Percentiles rank a stretch among this genome's conserved stretches.
These are phyloP conservation scores for Fusarium sp. DNA, from an alignment of 2,329 filamentous ascomycete species.

Conservation along the genomic window DNA sequence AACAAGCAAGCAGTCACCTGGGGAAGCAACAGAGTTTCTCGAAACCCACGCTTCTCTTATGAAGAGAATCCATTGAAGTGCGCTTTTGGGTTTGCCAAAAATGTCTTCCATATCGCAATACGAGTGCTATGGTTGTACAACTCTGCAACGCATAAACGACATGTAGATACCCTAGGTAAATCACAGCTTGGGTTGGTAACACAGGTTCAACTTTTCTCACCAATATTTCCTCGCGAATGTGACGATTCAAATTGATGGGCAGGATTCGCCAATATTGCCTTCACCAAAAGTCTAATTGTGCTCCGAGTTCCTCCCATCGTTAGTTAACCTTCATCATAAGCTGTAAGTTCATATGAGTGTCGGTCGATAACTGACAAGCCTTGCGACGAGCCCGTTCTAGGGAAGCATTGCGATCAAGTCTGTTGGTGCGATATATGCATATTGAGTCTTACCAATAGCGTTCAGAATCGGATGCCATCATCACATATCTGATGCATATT, in stretches of 20 bases:
- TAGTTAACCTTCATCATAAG: background rate
- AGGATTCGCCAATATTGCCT: background rate
- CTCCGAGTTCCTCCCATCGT: background rate
- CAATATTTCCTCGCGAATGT: background rate
- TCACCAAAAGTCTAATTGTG: background rate
- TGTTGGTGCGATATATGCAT: background rate
- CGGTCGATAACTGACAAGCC: background rate
- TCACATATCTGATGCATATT: background rate
- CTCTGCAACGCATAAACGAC: background rate
- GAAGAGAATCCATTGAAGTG: background rate
- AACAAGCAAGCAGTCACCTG: too few relatives aligned
- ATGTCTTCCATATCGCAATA: background rate
- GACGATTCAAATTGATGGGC: background rate
- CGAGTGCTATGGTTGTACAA: background rate
- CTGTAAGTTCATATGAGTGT: constrained; percentile 8
- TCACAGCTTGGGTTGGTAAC: background rate
- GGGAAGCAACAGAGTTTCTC: background rate
- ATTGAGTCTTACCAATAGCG: background rate
- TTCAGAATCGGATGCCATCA: background rate
- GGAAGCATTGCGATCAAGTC: too few relatives aligned
- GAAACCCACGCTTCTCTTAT: background rate
- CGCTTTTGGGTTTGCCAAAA: background rate
- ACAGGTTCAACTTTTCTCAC: background rate
- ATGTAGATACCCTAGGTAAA: background rate
- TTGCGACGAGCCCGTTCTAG: background rate